Evolutionary conservation across 371 early-diverging fungal species (phyloP), one percentile per base, ranked within the genome.

Genomic region (Enteropsectra breve): DNA sequence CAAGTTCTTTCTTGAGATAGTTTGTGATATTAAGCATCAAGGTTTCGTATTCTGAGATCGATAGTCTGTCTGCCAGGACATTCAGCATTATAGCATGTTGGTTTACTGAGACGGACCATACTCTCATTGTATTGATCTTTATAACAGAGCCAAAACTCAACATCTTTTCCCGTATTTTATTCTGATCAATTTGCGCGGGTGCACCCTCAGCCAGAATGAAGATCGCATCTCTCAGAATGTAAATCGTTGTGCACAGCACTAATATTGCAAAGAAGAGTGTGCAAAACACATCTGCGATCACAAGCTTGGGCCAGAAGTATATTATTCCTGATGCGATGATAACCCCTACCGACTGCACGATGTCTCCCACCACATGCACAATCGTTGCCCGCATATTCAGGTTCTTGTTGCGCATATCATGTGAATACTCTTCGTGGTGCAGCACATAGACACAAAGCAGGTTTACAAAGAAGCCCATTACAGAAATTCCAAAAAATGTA

Each of bases 341-440:
- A 6, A 92, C 89, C n/a, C 91, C 94, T 23, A 88, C 74, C 2
- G 88, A 87, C 0, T 86, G 86, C 23, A 89, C 75, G 15, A 89
- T 73, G 74, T 90, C 91, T 11, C 89, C 89, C 32, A 90, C 74
- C 28, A 88, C 88, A 75, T 90, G 93, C 37, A 86, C 81, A 77
- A 90, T 90, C 21, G 92, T 87, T 38, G 90, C 91, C 53, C 82
- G 85, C 28, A 87, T 79, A 64, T 86, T 87, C 61, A 87, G 82
- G 61, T 84, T 86, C 26, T 37, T 56, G 8, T 70, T 50, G 28
- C 64, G 59, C 23, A 47, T 40, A 29, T 48, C 62, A 18, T 66
- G 63, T n/a, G 49, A 29, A 48, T 48, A 67, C 11, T 71, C 67
- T 0, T 67, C 66, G 43, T 63, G 58, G 45, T 66, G 69, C 11